Conservation (phyloP, 768 basidiomycete species). For the Phylloporus sp. region DNA sequence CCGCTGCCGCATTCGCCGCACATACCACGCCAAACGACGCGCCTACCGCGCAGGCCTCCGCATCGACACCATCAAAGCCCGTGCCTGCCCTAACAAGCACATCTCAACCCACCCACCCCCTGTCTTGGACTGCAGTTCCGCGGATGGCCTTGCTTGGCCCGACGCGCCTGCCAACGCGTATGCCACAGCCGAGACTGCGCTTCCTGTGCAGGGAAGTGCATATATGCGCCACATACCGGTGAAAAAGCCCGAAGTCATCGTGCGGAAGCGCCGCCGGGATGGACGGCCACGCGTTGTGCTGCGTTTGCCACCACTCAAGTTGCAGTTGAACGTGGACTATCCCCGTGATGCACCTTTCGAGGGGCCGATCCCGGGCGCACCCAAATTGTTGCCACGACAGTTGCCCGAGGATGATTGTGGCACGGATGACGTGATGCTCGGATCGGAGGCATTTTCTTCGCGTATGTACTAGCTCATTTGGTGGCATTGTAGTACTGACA, state of each 20-base stretch:
- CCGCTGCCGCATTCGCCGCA: constrained; percentile 36
- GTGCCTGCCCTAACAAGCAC: constrained; percentile 33
- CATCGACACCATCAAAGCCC: constrained; percentile 42
- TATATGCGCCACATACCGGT: constrained; percentile 9
- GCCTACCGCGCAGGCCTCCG: constrained; percentile 42
- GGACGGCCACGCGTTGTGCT: constrained; percentile 3
- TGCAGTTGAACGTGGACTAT: constrained; percentile 1
- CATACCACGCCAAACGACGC: constrained; percentile 45
- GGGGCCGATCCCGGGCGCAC: constrained; percentile 19
- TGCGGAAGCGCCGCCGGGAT: background rate
- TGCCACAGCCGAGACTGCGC: background rate
- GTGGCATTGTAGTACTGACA: background rate
- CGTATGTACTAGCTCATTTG: constrained; percentile 8
- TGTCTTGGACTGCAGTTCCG: constrained; percentile 27
- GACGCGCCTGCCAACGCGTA: background rate
- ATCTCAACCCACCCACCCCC: constrained; percentile 30
- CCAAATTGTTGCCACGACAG: constrained; percentile 20
- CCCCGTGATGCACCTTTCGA: background rate
- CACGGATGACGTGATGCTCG: constrained; percentile 15
- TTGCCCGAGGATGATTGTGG: constrained; percentile 24
- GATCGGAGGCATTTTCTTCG: background rate
- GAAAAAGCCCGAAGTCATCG: constrained; percentile 7
- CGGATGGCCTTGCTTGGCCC: constrained; percentile 17
- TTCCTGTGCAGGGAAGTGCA: background rate
- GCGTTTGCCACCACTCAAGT: constrained; percentile 13